These are phyloP conservation scores for Fusarium fujikuroi DNA, from an alignment of 2,329 filamentous ascomycete genomes.

Conservation along the genomic window DNA sequence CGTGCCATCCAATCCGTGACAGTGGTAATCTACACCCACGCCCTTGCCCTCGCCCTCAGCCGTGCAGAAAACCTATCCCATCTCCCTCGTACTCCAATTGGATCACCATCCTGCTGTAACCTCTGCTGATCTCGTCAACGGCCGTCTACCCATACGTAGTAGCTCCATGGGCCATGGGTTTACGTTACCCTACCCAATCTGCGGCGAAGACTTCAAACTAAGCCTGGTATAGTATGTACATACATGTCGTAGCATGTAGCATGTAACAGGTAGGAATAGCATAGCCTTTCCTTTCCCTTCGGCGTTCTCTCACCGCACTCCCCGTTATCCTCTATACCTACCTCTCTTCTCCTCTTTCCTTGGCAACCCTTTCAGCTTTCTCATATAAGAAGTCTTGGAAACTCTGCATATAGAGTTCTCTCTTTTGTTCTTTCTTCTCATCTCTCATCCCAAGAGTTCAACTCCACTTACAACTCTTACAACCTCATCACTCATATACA, in stretches of 20 bases:
- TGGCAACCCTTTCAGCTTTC: conserved; percentile 16
- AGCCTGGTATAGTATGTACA: conserved; percentile 10
- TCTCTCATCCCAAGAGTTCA: conserved; percentile 41
- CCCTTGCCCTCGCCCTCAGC: conserved; percentile 37
- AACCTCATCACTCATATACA: conserved; percentile 23
- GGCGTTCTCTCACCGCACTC: conserved; percentile 34
- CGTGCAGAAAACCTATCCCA: conserved; percentile 6
- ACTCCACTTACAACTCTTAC: conserved; percentile 19
- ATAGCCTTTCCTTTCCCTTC: conserved; percentile 11
- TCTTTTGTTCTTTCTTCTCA: conserved; percentile 34
- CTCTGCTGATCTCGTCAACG: conserved; percentile 42
- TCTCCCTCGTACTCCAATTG: conserved; percentile 17
- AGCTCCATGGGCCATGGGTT: conserved; percentile 29
- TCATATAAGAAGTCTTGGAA: conserved; percentile 42
- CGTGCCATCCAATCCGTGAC: conserved; percentile 24
- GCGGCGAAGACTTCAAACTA: conserved; percentile 25
- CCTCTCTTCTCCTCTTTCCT: conserved; percentile 28
- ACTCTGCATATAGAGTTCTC: conserved; percentile 4
- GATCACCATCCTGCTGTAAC: conserved; percentile 18
- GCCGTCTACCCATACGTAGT: conserved; percentile 27
- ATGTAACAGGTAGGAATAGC: background rate
- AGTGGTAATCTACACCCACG: conserved; percentile 32
- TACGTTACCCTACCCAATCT: conserved; percentile 21
- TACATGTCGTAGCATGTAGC: conserved; percentile 9
- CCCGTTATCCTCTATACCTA: conserved; percentile 28